phyloP scores from a whole-genome alignment of 2,329 filamentous ascomycete species.

The Geoglossum cookeanum region DNA sequence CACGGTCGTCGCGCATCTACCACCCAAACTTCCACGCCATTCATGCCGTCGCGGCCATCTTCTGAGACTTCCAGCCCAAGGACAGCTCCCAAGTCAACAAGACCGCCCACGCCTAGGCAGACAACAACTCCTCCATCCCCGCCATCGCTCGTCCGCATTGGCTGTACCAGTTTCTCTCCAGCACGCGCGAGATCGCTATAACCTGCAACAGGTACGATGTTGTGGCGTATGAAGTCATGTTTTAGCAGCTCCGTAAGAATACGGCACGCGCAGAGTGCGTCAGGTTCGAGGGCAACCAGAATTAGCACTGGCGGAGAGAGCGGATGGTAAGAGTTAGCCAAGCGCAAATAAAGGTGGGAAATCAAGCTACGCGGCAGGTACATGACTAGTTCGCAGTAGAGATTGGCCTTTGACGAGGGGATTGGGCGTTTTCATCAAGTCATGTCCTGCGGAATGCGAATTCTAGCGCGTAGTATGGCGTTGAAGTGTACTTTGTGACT shows the following conservation, averaged over 20 bases:
- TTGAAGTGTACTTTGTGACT: no score
- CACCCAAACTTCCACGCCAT: conserved; percentile 88
- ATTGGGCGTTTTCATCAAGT: not conserved
- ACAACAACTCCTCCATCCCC: conserved; percentile 78
- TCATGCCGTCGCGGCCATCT: conserved; percentile 41
- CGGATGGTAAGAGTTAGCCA: conserved; percentile 73
- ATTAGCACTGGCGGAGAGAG: conserved; percentile 79
- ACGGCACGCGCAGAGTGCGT: conserved; percentile 85
- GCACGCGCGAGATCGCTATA: conserved; percentile 75
- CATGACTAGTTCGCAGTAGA: conserved; percentile 34
- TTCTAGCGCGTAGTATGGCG: not conserved
- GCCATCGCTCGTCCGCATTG: conserved; percentile 71
- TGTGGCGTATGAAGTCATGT: conserved; percentile 93
- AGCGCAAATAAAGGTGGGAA: conserved; percentile 77
- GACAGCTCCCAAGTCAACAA: conserved; percentile 69
- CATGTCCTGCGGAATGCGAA: not conserved
- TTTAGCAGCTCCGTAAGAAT: conserved; percentile 88
- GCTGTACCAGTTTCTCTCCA: conserved; percentile 58
- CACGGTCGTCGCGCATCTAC: conserved; percentile 81
- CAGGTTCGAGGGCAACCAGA: conserved; percentile 82
- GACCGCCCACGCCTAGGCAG: conserved; percentile 79
- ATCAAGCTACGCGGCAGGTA: conserved; percentile 84
- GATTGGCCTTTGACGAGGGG: not conserved
- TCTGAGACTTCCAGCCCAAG: conserved; percentile 54
- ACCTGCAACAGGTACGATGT: conserved; percentile 85